These are phyloP conservation scores for Diaporthe australafricana DNA, from an alignment of 2,329 filamentous ascomycete species.

Conservation along the genomic window DNA sequence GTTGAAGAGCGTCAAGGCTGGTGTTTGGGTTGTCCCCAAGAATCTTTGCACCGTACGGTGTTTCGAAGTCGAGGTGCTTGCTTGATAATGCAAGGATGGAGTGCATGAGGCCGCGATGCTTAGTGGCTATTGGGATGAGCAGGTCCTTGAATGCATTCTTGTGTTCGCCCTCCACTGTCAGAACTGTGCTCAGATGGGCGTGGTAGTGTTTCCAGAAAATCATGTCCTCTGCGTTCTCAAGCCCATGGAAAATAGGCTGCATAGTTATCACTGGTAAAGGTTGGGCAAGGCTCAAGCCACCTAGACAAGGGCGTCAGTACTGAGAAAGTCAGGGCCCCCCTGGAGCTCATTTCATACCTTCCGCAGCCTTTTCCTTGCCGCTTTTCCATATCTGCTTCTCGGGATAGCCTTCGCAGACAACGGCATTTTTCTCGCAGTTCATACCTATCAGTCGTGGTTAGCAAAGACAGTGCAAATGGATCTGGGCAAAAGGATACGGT, in stretches of 20 bases:
- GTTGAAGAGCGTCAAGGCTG: slow-evolving; percentile 57
- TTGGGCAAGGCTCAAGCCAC: slow-evolving; percentile 51
- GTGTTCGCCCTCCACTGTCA: slow-evolving; percentile 84
- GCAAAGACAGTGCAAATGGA: slow-evolving; percentile 8
- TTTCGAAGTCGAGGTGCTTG: slow-evolving; percentile 75
- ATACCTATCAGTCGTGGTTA: slow-evolving; percentile 63
- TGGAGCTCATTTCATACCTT: slow-evolving; percentile 60
- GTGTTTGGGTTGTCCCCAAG: slow-evolving; percentile 62
- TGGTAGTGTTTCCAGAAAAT: slow-evolving; percentile 88
- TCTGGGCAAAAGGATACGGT: background rate
- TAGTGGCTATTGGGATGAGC: slow-evolving; percentile 82
- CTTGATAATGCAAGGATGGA: slow-evolving; percentile 87
- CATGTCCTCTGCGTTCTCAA: slow-evolving; percentile 83
- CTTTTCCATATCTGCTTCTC: slow-evolving; percentile 90
- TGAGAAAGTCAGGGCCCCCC: background rate
- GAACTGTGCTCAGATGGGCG: slow-evolving; percentile 79
- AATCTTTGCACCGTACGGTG: slow-evolving; percentile 66
- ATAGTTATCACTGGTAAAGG: slow-evolving; percentile 66
- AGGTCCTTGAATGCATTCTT: slow-evolving; percentile 89
- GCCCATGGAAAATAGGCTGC: slow-evolving; percentile 79
- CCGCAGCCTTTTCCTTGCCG: slow-evolving; percentile 80
- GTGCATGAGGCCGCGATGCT: slow-evolving; percentile 88
- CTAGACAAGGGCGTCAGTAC: slow-evolving; percentile 15
- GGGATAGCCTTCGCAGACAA: slow-evolving; percentile 90
- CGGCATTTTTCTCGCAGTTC: slow-evolving; percentile 94